These are phyloP conservation scores for Boletus sp. DNA, from an alignment of 1,284 basidiomycete genomes.

Conservation along the genomic window DNA sequence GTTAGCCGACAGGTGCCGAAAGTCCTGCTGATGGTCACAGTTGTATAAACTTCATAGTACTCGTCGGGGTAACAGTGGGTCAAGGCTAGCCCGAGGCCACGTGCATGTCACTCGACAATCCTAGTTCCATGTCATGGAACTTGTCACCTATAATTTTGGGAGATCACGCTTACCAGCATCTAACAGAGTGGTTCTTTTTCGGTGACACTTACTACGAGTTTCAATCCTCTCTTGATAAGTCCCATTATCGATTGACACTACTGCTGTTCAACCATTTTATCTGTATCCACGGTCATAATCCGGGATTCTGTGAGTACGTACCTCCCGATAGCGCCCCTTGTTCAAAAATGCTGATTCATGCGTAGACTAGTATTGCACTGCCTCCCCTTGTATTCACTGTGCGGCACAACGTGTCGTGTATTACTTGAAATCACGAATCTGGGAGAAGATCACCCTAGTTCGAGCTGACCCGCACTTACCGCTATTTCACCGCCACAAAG, in stretches of 20 bases:
- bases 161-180: too few relatives aligned
- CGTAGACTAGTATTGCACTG: background rate
- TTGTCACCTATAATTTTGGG: background rate
- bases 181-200: too few relatives aligned
- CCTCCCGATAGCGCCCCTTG: background rate
- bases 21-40: too few relatives aligned
- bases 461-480: background rate
- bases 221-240: background rate
- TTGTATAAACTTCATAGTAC: too few relatives aligned
- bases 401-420: background rate
- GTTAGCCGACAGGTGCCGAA: too few relatives aligned
- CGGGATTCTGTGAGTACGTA: background rate
- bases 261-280: background rate
- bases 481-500: background rate
- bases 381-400: conserved; percentile 6
- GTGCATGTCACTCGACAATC: background rate
- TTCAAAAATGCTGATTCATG: background rate
- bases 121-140: background rate
- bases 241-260: too few relatives aligned
- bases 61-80: too few relatives aligned
- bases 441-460: background rate
- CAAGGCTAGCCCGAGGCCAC: too few relatives aligned
- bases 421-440: background rate
- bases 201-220: too few relatives aligned
- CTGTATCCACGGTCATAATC: background rate